Evolutionary conservation across 2,329 filamentous ascomycete genomes (phyloP), one percentile per base, ranked within the genome.

Genomic region (Acrodontium crateriforme): DNA sequence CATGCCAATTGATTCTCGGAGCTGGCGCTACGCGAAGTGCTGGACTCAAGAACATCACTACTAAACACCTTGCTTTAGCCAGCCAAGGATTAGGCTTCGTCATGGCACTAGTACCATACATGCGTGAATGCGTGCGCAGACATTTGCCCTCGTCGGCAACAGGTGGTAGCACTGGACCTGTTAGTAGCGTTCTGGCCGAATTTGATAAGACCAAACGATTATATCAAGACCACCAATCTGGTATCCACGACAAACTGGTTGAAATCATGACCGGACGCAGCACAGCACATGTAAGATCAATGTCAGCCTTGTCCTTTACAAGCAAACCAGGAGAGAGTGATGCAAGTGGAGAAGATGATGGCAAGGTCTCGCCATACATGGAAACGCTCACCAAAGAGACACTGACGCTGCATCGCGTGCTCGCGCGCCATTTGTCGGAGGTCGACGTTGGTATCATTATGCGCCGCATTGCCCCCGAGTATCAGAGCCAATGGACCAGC

Each of bases 1-100:
- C 85, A 32, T 91, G 80, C n/a, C 89, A 98, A 51, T 69, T 98
- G 32, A 94, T 98, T 39, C 73, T 98, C 5, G 89, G 89, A 1
- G 89, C 89, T 2, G 89, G 89, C 4, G 89, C 89, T 3, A 94
- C 82, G 4, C 68, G 74, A 18, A 84, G 79, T 14, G 89, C 85
- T 1, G 87, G 87, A 0, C 63, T 98, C 12, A 93, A 84, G 52
- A 94, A 94, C 47, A 98, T 98, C 51, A 93, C 82, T 1, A 93
- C 89, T 1, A 89, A 89, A 45, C 87, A 98, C 55, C 69, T 98
- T 2, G 85, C 89, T 0, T 71, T 95, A 11, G 85, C 89, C 2
- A 85, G 80, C 0, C 87, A 94, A 53, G 80, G 85, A 0, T 59
- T 95, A 12, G 78, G 78, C 24, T 94, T 98, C 51, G 74, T 92